These are phyloP conservation scores for Agrocybe praecox DNA, from an alignment of 768 basidiomycete genomes.

Conservation along the genomic window DNA sequence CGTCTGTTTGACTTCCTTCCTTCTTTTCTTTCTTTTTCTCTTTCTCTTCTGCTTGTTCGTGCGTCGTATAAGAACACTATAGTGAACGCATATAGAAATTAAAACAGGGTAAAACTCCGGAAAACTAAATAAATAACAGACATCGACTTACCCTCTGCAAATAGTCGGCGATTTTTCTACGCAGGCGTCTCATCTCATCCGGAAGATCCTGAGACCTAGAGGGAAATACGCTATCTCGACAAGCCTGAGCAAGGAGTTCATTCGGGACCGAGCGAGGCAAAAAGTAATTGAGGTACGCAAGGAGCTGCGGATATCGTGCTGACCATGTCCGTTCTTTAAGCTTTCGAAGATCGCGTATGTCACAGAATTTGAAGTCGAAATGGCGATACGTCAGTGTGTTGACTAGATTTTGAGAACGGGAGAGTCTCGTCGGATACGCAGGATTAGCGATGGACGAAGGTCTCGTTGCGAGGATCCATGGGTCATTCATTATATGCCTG, in stretches of 20 bases:
- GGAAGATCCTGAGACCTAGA: background rate
- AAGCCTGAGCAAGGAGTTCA: background rate
- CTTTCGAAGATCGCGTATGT: background rate
- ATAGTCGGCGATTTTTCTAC: background rate
- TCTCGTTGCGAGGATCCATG: background rate
- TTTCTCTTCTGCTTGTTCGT: no score
- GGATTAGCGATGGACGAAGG: background rate
- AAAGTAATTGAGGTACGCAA: background rate
- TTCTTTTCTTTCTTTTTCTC: no score
- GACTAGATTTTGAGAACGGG: background rate
- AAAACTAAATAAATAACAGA: background rate
- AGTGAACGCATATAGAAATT: no score
- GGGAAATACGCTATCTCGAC: background rate
- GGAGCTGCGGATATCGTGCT: background rate
- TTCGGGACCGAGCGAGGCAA: background rate
- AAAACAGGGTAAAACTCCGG: no score
- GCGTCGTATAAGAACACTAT: no score
- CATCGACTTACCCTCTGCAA: background rate
- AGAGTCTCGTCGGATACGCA: background rate
- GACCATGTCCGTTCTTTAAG: background rate
- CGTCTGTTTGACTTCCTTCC: no score
- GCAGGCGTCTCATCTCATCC: background rate
- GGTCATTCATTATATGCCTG: background rate
- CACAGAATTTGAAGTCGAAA: background rate
- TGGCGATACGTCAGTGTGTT: background rate